Evolutionary conservation across 1,139 yeast species (phyloP).

Genomic region (Yamadazyma jaroonii): DNA sequence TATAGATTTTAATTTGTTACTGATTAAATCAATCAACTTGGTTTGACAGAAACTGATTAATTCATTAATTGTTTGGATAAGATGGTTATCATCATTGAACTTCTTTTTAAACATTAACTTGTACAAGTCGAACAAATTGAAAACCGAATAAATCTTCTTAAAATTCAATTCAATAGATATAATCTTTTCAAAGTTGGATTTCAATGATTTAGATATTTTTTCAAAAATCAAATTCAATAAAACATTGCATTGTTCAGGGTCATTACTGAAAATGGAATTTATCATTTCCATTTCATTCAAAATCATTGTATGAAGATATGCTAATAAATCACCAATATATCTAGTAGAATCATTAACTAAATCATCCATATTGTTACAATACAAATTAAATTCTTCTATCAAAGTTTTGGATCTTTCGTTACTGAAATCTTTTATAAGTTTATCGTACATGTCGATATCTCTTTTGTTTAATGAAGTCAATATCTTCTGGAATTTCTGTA

Average conservation of each 20-base stretch:
- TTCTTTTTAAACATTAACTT: conserved; percentile 63
- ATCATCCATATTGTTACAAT: conserved; percentile 25
- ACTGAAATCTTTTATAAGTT: conserved; percentile 44
- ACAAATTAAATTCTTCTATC: conserved; percentile 53
- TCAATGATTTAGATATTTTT: conserved; percentile 40
- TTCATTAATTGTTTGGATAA: conserved; percentile 24
- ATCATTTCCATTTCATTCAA: conserved; percentile 85
- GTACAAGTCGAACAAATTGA: conserved; percentile 65
- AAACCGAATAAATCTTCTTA: conserved; percentile 53
- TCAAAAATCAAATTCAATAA: conserved; percentile 30
- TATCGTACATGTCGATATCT: conserved; percentile 49
- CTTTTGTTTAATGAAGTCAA: conserved; percentile 29
- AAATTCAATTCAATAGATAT: conserved; percentile 64
- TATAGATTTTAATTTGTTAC: conserved; percentile 41
- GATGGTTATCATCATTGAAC: conserved; percentile 18
- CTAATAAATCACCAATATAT: conserved; percentile 83
- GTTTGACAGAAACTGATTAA: conserved; percentile 34
- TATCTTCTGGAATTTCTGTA: conserved; percentile 32
- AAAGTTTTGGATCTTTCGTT: conserved; percentile 56
- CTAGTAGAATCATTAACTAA: conserved; percentile 77
- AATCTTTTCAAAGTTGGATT: conserved; percentile 60
- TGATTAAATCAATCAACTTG: conserved; percentile 38
- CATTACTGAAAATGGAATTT: conserved; percentile 36
- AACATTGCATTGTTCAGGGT: conserved; percentile 20
- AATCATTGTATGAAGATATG: conserved; percentile 84